These are phyloP conservation scores for Populus simonii DNA, from an alignment of 345 rosid genomes.

Conservation along the genomic window DNA sequence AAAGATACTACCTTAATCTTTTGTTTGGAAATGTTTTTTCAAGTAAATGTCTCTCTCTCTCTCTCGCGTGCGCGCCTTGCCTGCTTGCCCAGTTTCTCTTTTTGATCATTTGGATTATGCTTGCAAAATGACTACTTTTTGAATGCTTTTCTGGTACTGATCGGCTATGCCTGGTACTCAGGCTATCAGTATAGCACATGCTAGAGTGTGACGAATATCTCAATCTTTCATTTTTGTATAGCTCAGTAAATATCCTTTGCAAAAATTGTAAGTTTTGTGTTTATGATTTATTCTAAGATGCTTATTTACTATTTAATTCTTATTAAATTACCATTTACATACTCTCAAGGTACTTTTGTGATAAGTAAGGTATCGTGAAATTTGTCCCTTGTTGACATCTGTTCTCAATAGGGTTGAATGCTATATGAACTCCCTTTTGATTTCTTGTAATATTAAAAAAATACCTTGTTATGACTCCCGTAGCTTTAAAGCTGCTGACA, in stretches of 20 bases:
- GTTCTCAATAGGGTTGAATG: constrained; percentile 10
- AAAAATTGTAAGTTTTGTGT: constrained; percentile 7
- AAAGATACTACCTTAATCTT: background rate
- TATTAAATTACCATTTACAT: constrained; percentile 7
- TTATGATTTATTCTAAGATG: constrained; percentile 8
- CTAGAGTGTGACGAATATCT: background rate
- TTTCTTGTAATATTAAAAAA: constrained; percentile 17
- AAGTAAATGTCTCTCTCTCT: background rate
- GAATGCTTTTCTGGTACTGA: background rate
- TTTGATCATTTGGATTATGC: background rate
- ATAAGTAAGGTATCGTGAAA: constrained; percentile 19
- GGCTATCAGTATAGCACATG: background rate
- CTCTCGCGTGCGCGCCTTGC: background rate
- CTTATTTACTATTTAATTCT: constrained; percentile 11
- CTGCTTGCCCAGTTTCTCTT: background rate
- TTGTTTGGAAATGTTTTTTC: background rate
- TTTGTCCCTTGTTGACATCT: constrained; percentile 16
- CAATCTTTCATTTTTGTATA: background rate
- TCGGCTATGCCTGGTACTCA: background rate
- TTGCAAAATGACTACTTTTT: background rate
- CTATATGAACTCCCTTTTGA: constrained; percentile 9
- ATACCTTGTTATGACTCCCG: constrained; percentile 21
- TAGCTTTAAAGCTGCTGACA: constrained; percentile 49
- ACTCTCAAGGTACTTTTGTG: constrained; percentile 15
- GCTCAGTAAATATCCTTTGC: background rate